Evolutionary conservation across 2,329 filamentous ascomycete species (phyloP).

Genomic region (Zasmidium citrigriseum): DNA sequence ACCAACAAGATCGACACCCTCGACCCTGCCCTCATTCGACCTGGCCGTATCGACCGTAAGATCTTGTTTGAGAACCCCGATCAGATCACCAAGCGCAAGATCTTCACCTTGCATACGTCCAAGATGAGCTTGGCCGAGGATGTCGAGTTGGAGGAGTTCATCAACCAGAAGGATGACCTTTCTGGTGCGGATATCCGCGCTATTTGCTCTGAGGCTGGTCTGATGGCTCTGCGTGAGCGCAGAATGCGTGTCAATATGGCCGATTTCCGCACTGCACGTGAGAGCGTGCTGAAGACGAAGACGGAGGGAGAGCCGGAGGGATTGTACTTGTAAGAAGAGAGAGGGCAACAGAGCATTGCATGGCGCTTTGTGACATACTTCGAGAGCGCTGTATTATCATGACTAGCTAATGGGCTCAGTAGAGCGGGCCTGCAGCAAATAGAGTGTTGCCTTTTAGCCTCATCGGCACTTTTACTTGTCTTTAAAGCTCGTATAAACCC

Average conservation of each 20-base stretch:
- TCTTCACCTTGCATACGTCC: slow-evolving; percentile 95
- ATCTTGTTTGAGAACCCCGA: slow-evolving; percentile 78
- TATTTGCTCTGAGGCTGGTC: slow-evolving; percentile 94
- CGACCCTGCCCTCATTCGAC: slow-evolving; percentile 92
- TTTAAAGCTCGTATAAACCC: too few species aligned
- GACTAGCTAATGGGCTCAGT: background rate
- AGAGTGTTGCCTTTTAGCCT: too few species aligned
- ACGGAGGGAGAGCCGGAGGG: slow-evolving; percentile 97
- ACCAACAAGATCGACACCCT: slow-evolving; percentile 99
- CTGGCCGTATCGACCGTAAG: slow-evolving; percentile 97
- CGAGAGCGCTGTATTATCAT: background rate
- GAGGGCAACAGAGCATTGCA: background rate
- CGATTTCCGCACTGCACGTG: slow-evolving; percentile 88
- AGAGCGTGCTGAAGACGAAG: slow-evolving; percentile 97
- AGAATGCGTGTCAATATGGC: slow-evolving; percentile 99
- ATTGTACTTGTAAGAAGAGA: slow-evolving; percentile 78
- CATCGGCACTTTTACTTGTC: too few species aligned
- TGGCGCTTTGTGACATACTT: background rate
- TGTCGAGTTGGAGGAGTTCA: slow-evolving; percentile 98
- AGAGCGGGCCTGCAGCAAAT: background rate
- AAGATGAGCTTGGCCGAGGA: slow-evolving; percentile 98
- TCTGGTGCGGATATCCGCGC: slow-evolving; percentile 98
- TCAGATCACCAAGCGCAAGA: slow-evolving; percentile 94
- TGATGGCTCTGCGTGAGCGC: slow-evolving; percentile 90
- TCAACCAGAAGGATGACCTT: slow-evolving; percentile 96